Base-by-base conservation (phyloP, 2,329 filamentous ascomycete genomes). In the Albifimbria verrucaria region DNA sequence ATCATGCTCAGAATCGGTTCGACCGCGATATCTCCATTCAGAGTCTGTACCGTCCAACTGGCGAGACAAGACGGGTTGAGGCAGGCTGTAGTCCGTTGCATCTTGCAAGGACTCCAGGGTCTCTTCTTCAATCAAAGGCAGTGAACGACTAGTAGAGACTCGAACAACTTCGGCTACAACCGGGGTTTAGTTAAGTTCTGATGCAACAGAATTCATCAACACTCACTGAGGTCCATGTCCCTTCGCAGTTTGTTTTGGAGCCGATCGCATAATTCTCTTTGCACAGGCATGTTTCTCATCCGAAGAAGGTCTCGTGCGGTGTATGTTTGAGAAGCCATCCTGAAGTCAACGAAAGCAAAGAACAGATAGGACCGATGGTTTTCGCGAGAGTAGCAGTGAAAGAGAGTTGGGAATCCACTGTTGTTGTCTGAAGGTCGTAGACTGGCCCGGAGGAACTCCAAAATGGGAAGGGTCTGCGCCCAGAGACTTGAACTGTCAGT, bases 21-120 rank as follows among this genome's bases (percentile, higher is more conserved):
- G 70, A 48, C 77, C 74, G 36, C 72, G 68, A 54, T 78, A 81
- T 50, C 71, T 72, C 69, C 69, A 73, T 48, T 76, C 73, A 2
- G 67, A 68, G 51, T 72, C 72, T 46, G 72, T 74, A 21, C 72
- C 72, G 50, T 75, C 72, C 15, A 70, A 62, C 49, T 69, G 72
- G 23, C 60, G 67, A 32, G 63, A 59, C 49, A 60, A 52, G 7
- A 55, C 48, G 44, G 56, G 59, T 51, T 60, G 55, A 25, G 49
- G 39, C 10, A 41, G 42, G 26, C 24, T 10, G 17, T 47, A 18
- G n/a, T 52, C 43, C 18, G 58, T 53, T 4, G 49, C 47, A 22
- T 50, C 51, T 3, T 42, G 53, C n/a, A 50, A 50, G 15, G 42
- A 21, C 2, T 59, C 58, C 17, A 49, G 36, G 12, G 55, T 55